These are phyloP conservation scores for Neopestalotiopsis sp. DNA, from an alignment of 2,329 filamentous ascomycete genomes.

Conservation along the genomic window DNA sequence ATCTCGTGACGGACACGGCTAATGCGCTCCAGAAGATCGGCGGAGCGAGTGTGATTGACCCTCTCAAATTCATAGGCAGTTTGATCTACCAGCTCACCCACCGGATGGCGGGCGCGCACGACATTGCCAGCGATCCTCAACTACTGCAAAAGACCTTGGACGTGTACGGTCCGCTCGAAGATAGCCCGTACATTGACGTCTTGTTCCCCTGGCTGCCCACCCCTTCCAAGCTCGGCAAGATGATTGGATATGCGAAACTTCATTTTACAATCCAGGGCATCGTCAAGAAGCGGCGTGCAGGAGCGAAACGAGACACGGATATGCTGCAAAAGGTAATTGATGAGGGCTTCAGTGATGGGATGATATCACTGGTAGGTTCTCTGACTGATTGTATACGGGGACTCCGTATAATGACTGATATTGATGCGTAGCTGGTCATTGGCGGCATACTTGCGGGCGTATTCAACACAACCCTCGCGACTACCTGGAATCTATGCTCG, in stretches of 20 bases:
- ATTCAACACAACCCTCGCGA: slow-evolving; percentile 17
- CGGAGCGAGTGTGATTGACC: neutral
- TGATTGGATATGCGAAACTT: slow-evolving; percentile 13
- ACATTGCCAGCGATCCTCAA: slow-evolving; percentile 11
- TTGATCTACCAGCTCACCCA: slow-evolving; percentile 17
- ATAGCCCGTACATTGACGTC: slow-evolving; percentile 18
- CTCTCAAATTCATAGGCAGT: slow-evolving; percentile 13
- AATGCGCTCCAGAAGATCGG: no score
- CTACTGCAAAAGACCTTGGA: slow-evolving; percentile 14
- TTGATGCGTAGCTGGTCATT: neutral
- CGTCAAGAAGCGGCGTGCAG: neutral
- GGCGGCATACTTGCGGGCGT: slow-evolving; percentile 17
- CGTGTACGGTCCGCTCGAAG: slow-evolving; percentile 16
- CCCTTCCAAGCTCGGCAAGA: slow-evolving; percentile 12
- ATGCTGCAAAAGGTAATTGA: slow-evolving; percentile 17
- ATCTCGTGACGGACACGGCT: neutral
- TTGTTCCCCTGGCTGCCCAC: slow-evolving; percentile 18
- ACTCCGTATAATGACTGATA: no score
- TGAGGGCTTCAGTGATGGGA: neutral
- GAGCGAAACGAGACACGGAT: neutral
- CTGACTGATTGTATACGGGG: no score
- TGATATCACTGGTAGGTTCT: slow-evolving; percentile 6
- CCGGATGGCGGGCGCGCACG: slow-evolving; percentile 12
- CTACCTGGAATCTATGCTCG: slow-evolving; percentile 12
- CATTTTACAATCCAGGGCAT: slow-evolving; percentile 4